phyloP scores from a whole-genome alignment of 2,329 filamentous ascomycete species.

The Lasiodiplodia sp. region DNA sequence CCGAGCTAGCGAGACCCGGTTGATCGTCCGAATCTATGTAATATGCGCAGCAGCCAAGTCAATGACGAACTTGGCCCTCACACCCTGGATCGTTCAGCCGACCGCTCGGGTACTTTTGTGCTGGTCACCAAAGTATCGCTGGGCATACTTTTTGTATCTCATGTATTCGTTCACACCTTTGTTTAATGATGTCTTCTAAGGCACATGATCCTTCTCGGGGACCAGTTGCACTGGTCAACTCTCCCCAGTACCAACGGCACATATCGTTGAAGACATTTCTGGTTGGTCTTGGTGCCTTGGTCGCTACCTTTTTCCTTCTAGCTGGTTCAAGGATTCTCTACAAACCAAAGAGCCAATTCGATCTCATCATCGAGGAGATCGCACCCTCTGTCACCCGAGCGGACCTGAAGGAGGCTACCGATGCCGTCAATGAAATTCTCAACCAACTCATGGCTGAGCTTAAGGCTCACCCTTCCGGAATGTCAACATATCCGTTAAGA shows the following conservation, averaged over 20 bases:
- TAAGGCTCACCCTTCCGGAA: background rate
- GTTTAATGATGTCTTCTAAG: constrained; percentile 22
- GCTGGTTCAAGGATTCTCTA: background rate
- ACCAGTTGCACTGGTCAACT: background rate
- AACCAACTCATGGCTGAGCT: background rate
- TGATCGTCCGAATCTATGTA: background rate
- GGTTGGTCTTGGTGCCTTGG: constrained; percentile 1
- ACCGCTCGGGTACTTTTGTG: constrained; percentile 21
- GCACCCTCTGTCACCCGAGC: constrained; percentile 12
- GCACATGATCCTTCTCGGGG: background rate
- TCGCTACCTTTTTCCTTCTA: background rate
- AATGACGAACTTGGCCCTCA: background rate
- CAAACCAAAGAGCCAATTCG: constrained; percentile 1
- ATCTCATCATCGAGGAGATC: constrained; percentile 9
- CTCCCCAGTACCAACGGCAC: background rate
- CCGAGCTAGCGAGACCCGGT: background rate
- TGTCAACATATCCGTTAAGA: background rate
- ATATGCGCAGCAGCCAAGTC: background rate
- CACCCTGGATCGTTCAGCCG: background rate
- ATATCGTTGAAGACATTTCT: background rate
- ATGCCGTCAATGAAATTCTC: constrained; percentile 5
- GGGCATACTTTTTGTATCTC: background rate
- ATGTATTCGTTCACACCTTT: background rate
- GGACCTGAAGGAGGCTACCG: constrained; percentile 13
- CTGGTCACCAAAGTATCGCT: constrained; percentile 23